These are phyloP conservation scores for Gossypium herbaceum DNA, from an alignment of 345 rosid species.

Conservation along the genomic window DNA sequence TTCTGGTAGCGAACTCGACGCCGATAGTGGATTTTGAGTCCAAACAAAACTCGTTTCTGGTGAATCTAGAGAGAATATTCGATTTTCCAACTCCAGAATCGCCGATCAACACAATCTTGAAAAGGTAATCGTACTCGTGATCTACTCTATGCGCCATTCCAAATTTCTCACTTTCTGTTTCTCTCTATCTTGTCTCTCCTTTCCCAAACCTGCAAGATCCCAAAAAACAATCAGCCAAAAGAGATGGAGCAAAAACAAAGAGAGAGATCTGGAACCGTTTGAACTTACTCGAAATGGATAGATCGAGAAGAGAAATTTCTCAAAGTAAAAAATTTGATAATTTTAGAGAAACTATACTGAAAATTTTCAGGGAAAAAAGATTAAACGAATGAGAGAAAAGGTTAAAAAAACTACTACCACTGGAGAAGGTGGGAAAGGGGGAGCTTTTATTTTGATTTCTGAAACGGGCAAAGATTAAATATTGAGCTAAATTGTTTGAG, in stretches of 20 bases:
- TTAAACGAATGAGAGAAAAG: neutral
- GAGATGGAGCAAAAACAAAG: neutral
- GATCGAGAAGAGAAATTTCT: conserved; percentile 29
- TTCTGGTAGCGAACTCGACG: conserved; percentile 68
- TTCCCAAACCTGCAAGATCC: conserved; percentile 32
- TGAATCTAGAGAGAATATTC: conserved; percentile 63
- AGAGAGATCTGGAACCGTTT: neutral
- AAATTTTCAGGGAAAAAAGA: neutral
- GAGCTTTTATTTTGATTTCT: neutral
- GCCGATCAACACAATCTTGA: conserved; percentile 74
- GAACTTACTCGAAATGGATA: conserved; percentile 27
- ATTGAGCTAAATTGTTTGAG: no score
- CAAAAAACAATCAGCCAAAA: conserved; percentile 1
- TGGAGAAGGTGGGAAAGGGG: neutral
- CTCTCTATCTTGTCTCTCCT: neutral
- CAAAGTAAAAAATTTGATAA: neutral
- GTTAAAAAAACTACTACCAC: neutral
- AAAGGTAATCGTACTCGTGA: conserved; percentile 64
- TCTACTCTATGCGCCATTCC: conserved; percentile 53
- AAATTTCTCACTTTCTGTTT: conserved; percentile 19
- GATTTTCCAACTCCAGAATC: conserved; percentile 81
- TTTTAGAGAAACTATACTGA: neutral
- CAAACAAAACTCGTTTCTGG: conserved; percentile 64
- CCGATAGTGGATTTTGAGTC: conserved; percentile 73
- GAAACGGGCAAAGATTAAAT: conserved; percentile 16